phyloP scores from a whole-genome alignment of 306 rosid species.

The Quercus wislizeni region DNA sequence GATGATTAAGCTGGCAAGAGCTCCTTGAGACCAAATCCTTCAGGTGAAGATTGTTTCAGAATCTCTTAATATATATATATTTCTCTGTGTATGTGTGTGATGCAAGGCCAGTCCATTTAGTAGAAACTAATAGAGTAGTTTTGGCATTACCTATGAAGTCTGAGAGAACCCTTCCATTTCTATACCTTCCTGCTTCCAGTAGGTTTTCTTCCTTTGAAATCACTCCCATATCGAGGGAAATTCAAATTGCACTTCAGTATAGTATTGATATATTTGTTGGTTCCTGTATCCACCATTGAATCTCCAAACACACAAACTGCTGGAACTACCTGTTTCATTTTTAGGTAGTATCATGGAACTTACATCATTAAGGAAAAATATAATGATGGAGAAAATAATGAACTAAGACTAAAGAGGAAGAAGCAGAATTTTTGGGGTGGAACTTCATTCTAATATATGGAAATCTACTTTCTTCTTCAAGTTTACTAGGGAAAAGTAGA shows the following conservation, averaged over 20 bases:
- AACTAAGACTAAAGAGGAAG: too few relatives aligned
- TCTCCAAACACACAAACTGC: constrained; percentile 73
- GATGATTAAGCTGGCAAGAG: constrained; percentile 30
- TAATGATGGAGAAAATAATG: too few relatives aligned
- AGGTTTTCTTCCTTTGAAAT: constrained; percentile 45
- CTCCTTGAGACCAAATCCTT: constrained; percentile 29
- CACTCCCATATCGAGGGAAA: constrained; percentile 71
- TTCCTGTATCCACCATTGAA: constrained; percentile 71
- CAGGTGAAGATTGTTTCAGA: constrained; percentile 25
- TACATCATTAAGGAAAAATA: too few relatives aligned
- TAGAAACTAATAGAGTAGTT: too few relatives aligned
- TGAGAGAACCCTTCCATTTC: constrained; percentile 58
- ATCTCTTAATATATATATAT: background rate
- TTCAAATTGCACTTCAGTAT: constrained; percentile 34
- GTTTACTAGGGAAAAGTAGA: too few relatives aligned
- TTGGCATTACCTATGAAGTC: constrained; percentile 45
- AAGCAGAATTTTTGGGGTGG: too few relatives aligned
- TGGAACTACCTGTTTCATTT: constrained; percentile 42
- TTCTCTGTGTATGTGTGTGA: too few relatives aligned
- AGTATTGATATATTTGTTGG: constrained; percentile 58
- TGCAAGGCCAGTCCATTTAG: too few relatives aligned
- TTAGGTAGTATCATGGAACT: constrained; percentile 10
- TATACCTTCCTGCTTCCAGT: background rate
- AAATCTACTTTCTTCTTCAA: too few relatives aligned
- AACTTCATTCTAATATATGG: too few relatives aligned